These are phyloP conservation scores for Copromyces sp. DNA, from an alignment of 495 filamentous ascomycete genomes.

Conservation along the genomic window DNA sequence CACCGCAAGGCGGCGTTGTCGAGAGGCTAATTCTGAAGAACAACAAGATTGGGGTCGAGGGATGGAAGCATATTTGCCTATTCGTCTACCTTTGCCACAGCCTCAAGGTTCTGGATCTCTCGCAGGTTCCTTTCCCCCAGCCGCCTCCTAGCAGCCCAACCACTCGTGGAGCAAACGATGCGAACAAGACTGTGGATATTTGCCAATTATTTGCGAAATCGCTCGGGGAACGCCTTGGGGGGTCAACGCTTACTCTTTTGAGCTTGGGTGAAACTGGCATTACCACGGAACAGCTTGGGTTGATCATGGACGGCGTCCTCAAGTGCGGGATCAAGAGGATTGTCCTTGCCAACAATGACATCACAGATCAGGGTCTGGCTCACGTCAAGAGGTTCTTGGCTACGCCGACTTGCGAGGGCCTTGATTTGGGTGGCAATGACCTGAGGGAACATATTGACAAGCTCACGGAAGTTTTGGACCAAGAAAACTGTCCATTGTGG, in stretches of 20 bases:
- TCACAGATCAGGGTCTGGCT: conserved; percentile 61
- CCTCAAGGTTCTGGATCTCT: conserved; percentile 76
- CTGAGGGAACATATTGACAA: conserved; percentile 55
- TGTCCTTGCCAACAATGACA: conserved; percentile 68
- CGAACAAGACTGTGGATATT: conserved; percentile 17
- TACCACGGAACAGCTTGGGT: conserved; percentile 55
- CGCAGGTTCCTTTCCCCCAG: conserved; percentile 71
- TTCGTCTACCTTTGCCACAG: conserved; percentile 86
- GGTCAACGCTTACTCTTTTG: conserved; percentile 71
- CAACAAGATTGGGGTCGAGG: conserved; percentile 76
- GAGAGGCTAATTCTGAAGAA: conserved; percentile 87
- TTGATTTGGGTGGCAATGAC: conserved; percentile 92
- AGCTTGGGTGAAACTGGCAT: conserved; percentile 70
- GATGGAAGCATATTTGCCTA: conserved; percentile 83
- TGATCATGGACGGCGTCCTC: conserved; percentile 63
- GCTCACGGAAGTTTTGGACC: conserved; percentile 53
- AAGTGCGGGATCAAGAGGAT: conserved; percentile 66
- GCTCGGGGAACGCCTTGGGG: conserved; percentile 63
- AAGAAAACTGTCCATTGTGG: conserved; percentile 51
- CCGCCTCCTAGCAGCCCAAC: conserved; percentile 1
- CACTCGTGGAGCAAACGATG: conserved; percentile 2
- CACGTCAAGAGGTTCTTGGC: conserved; percentile 68
- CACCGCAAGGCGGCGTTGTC: conserved; percentile 53
- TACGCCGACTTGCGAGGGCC: conserved; percentile 67
- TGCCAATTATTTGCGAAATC: conserved; percentile 55